phyloP scores from a whole-genome alignment of 192 early-diverging fungal species.

The Coemansia sp. region DNA sequence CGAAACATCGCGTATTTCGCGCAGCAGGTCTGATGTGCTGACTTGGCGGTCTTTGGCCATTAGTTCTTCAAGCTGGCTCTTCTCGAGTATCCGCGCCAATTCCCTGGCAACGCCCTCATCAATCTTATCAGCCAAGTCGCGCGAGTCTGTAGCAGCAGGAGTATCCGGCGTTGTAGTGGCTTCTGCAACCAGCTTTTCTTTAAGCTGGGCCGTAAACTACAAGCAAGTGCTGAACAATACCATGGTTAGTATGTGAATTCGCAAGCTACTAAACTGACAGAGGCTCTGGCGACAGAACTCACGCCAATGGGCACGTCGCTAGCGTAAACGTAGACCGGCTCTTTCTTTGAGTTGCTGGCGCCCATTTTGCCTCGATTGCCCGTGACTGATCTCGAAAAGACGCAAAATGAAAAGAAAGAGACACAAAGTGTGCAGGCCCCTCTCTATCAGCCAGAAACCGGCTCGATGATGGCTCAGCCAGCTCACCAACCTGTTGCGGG shows the following conservation, averaged over 20 bases:
- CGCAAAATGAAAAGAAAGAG: not conserved
- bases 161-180: not conserved
- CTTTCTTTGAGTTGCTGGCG: conserved; percentile 44
- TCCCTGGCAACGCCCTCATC: conserved; percentile 43
- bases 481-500: no score
- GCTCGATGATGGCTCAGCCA: not conserved
- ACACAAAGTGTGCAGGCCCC: not conserved
- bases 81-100: conserved; percentile 46
- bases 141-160: conserved; percentile 4
- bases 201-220: conserved; percentile 43
- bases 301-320: conserved; percentile 40
- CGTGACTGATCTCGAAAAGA: not conserved
- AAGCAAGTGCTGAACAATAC: not conserved
- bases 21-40: conserved; percentile 41
- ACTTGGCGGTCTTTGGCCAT: conserved; percentile 39
- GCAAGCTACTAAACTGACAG: not conserved
- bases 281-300: conserved; percentile 13
- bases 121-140: conserved; percentile 22
- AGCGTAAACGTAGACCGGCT: conserved; percentile 44
- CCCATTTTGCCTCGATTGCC: conserved; percentile 30
- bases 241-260: not conserved
- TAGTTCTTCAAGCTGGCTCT: conserved; percentile 40
- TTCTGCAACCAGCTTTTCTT: conserved; percentile 30
- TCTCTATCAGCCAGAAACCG: not conserved
- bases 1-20: conserved; percentile 45